Evolutionary conservation across 176 grass and related monocot genomes (phyloP).

Genomic region (Tillandsia leiboldiana): DNA sequence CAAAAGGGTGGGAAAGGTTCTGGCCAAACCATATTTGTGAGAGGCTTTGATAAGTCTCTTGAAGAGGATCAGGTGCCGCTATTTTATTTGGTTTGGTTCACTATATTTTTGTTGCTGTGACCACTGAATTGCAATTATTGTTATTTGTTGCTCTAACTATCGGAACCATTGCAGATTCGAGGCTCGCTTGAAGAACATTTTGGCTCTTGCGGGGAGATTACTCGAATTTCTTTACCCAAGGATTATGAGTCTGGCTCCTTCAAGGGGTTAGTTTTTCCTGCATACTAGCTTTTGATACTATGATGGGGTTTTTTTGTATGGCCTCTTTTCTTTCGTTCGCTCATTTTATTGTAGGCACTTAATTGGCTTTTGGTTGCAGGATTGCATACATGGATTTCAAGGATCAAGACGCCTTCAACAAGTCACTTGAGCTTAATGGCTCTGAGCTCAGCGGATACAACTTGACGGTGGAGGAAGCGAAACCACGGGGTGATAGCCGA

Average conservation of each 20-base stretch:
- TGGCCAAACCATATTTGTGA: slow-evolving; percentile 52
- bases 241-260: slow-evolving; percentile 46
- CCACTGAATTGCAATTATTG: not conserved
- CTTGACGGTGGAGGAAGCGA: slow-evolving; percentile 54
- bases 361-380: slow-evolving; percentile 21
- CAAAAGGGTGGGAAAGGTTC: slow-evolving; percentile 40
- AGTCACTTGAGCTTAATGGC: slow-evolving; percentile 55
- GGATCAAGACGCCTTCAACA: slow-evolving; percentile 31
- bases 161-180: slow-evolving; percentile 39
- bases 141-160: not conserved
- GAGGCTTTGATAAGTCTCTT: slow-evolving; percentile 51
- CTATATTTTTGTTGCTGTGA: not conserved
- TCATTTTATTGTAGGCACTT: no score
- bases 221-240: slow-evolving; percentile 45
- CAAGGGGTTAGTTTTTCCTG: slow-evolving; percentile 58
- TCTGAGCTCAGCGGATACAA: slow-evolving; percentile 44
- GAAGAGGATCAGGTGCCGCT: slow-evolving; percentile 47
- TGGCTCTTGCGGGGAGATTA: slow-evolving; percentile 55
- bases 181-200: slow-evolving; percentile 55
- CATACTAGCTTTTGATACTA: not conserved
- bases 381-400: slow-evolving; percentile 79
- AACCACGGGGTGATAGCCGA: slow-evolving; percentile 25
- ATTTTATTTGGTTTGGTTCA: not conserved
- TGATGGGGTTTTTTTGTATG: not conserved
- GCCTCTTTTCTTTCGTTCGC: not conserved